A percentile compares a stretch with the other conserved stretches of the same genome.
phyloP scores from a whole-genome alignment of 331 rosid species.

The Saraca asoca region DNA sequence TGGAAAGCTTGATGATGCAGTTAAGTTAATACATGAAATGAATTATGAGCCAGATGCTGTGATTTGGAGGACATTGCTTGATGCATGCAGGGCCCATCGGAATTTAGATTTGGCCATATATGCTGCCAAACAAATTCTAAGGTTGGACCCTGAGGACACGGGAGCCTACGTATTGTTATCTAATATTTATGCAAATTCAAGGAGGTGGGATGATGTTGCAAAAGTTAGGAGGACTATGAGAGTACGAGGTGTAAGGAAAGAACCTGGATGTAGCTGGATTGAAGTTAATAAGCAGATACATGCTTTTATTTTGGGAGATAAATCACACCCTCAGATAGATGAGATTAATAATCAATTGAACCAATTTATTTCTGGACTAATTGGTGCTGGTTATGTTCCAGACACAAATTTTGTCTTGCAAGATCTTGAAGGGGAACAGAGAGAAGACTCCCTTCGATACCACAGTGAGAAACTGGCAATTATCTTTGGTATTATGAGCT shows the following conservation, averaged over 20 bases:
- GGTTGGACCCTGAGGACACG: constrained; percentile 64
- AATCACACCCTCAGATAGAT: constrained; percentile 69
- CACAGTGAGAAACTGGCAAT: constrained; percentile 88
- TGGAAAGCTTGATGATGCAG: constrained; percentile 73
- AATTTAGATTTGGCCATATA: constrained; percentile 67
- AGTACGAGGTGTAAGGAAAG: constrained; percentile 68
- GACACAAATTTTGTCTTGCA: constrained; percentile 83
- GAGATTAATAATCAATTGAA: constrained; percentile 56
- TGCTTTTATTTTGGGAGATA: constrained; percentile 76
- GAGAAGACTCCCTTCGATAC: constrained; percentile 71
- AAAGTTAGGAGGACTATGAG: constrained; percentile 69
- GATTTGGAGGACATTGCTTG: constrained; percentile 84
- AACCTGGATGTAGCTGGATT: constrained; percentile 95
- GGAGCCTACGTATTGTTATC: constrained; percentile 83
- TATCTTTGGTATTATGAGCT: constrained; percentile 69
- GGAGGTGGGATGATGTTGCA: constrained; percentile 75
- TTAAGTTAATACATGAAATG: constrained; percentile 68
- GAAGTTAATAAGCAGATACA: constrained; percentile 73
- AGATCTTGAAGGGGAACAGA: constrained; percentile 86
- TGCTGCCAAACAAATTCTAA: constrained; percentile 73
- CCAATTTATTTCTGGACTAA: constrained; percentile 53
- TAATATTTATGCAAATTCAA: constrained; percentile 71
- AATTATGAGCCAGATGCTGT: constrained; percentile 71
- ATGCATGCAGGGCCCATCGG: constrained; percentile 73
- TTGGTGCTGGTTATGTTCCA: constrained; percentile 68